Base-by-base conservation (phyloP, 345 rosid genomes). In the Citrus glauca region DNA sequence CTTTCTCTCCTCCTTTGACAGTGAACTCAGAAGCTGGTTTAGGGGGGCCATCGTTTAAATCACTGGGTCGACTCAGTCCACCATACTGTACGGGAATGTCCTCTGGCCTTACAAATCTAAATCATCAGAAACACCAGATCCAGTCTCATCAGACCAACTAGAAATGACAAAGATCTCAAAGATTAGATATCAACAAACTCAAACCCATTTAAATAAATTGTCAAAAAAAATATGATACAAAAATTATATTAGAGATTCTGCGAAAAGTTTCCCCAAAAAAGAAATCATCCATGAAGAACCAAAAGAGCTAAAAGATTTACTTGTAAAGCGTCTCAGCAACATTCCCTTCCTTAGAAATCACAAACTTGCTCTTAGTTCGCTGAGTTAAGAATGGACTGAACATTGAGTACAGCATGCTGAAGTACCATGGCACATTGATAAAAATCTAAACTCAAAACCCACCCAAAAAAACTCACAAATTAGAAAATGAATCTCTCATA, bases 361-460 rank as follows among this genome's bases (percentile, higher is more conserved):
- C 93, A 80, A 94, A 94, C 85, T 97, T 97, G 92, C 93, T 94
- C 93, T 93, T 97, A 27, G 99, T 97, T 73, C 99, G 82, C 69
- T 94, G 99, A 56, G 99, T 96, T 69, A 96, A 62, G 85, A 96
- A 92, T 0, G 99, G 99, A 75, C 95, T 94, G 78, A 94, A 88
- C 97, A 96, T 84, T 19, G 98, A 92, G 74, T 90, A 96, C 82
- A 96, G 70, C 61, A 88, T 68, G 79, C 94, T 92, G 78, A 96
- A 96, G 94, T 92, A 94, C 99, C 99, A 96, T 4, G 99, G 99
- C 38, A 96, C 99, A 70, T 96, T 96, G 89, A 96, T 81, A 84
- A 96, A 96, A 75, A 96, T 94, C 99, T 96, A 76, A 33, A 80
- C 57, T 25, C 76, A 24, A 57, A 74, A 56, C 40, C 64, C 4